Base-by-base conservation (phyloP, 192 early-diverging fungal genomes). In the Thamnidium elegans region DNA sequence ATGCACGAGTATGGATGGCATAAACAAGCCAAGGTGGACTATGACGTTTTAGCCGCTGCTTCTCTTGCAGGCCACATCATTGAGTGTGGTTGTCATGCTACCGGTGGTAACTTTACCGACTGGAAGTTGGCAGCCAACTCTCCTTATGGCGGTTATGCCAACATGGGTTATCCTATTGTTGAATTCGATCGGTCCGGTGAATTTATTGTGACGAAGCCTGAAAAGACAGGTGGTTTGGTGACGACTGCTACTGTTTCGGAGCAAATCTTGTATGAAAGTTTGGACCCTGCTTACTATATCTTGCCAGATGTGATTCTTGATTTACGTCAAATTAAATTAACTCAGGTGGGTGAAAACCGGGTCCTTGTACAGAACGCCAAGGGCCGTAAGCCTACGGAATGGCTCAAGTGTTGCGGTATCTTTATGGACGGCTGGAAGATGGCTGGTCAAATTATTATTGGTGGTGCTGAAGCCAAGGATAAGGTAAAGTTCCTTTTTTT, bases 81-180 rank as follows among this genome's bases (percentile, higher is more conserved):
- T 45, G 86, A 87, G 70, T 88, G 86, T 62, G 86, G 86, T 13
- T 84, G 84, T 67, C 86, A 88, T 19, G 77, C 83, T 26, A 88
- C 86, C 11, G 85, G 86, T 43, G 86, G 85, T 7, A 88, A 87
- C 64, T 88, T 87, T 66, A 88, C 86, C 1, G 86, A 88, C 61
- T 88, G 86, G 86, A 70, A 74, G 19, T 63, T 79, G 11, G 75
- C 68, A 11, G 80, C 84, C 36, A 73, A 73, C 50, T 84, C 85
- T 10, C 58, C 70, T 2, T 50, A 78, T 52, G 81, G 83, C 20
- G 86, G 86, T 44, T 88, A 73, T 58, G 56, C 77, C 20, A 84
- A 87, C 59, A 86, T 88, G 78, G 86, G 86, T n/a, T 88, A 86
- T 68, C 86, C 86, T 8, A 78, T 88, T 52, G 83, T 80, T 15